Evolutionary conservation across 1,284 basidiomycete genomes (phyloP).

Genomic region (Apiotrichum gracile): DNA sequence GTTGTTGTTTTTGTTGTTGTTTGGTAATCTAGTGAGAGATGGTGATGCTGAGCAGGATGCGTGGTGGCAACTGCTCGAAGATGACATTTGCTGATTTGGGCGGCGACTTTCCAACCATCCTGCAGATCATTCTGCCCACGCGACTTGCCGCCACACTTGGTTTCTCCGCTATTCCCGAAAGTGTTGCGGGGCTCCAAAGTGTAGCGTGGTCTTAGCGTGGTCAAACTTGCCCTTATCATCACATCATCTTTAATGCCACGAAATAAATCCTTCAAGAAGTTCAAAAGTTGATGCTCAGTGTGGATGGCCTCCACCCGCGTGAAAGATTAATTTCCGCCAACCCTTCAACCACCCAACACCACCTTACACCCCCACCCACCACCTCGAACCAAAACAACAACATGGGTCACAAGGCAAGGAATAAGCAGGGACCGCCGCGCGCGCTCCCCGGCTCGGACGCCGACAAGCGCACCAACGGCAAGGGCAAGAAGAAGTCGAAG

Average conservation of each 20-base stretch:
- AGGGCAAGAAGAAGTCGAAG: constrained; percentile 28
- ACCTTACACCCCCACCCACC: background rate
- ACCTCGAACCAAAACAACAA: background rate
- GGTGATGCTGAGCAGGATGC: background rate
- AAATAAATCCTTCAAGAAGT: background rate
- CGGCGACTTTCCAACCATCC: background rate
- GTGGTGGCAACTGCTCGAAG: too few species aligned
- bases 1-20: too few species aligned
- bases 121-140: too few species aligned
- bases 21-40: background rate
- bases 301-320: background rate
- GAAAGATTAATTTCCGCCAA: background rate
- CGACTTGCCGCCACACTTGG: too few species aligned
- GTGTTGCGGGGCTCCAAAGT: background rate
- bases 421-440: constrained; percentile 75
- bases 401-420: constrained; percentile 88
- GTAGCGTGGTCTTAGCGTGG: background rate
- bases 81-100: background rate
- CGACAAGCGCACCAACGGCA: constrained; percentile 22
- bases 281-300: constrained; percentile 1
- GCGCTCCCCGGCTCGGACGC: constrained; percentile 52
- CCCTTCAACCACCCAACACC: background rate
- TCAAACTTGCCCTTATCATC: background rate
- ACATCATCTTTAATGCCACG: background rate
- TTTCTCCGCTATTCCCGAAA: too few species aligned